Conservation (phyloP, 2,329 filamentous ascomycete species). For the Capronia epimyces region DNA sequence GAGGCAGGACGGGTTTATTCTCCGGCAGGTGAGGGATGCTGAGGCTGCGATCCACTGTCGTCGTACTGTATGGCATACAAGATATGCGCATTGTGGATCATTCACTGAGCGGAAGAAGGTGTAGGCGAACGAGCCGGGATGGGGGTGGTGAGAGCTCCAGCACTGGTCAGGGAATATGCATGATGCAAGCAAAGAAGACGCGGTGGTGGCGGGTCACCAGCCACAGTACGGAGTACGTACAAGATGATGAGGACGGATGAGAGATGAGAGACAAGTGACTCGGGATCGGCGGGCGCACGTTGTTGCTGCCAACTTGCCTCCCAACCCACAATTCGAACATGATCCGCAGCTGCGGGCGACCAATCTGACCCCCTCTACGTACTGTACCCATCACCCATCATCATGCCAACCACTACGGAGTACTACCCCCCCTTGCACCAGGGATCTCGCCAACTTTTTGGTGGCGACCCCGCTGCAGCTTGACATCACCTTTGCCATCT, state of each 20-base stretch:
- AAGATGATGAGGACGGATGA: background rate
- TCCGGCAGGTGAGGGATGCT: background rate
- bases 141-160: background rate
- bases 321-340: background rate
- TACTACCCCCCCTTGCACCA: background rate
- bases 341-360: background rate
- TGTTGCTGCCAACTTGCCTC: background rate
- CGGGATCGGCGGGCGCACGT: background rate
- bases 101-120: conserved; percentile 1
- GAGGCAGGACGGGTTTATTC: background rate
- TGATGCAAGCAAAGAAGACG: conserved; percentile 3
- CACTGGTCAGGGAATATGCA: background rate
- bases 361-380: background rate
- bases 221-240: no score
- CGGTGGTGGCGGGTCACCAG: conserved; percentile 1
- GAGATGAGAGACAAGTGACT: background rate
- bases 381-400: background rate
- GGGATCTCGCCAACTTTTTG: conserved; percentile 16
- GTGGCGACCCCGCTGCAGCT: background rate
- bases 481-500: conserved; percentile 7
- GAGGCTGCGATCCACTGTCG: background rate
- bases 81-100: background rate
- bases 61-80: no score
- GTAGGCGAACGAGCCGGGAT: conserved; percentile 9
- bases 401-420: background rate